A percentile compares a stretch with the other conserved stretches of the same genome.
Evolutionary conservation across 2,329 filamentous ascomycete species (phyloP).

Genomic region (Trichoderma sp.): DNA sequence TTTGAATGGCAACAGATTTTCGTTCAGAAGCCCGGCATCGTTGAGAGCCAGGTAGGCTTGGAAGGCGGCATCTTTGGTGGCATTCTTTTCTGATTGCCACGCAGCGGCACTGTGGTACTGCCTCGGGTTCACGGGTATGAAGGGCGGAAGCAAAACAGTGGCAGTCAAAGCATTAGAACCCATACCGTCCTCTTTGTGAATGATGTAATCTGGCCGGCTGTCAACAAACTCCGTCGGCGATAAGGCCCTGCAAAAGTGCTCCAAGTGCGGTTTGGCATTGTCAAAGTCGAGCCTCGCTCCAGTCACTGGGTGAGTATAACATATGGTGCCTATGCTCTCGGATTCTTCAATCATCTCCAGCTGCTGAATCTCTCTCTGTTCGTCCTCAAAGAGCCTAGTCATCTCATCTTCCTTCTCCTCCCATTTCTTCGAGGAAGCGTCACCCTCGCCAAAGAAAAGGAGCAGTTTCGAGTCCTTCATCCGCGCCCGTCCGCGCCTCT

Average conservation of each 20-base stretch:
- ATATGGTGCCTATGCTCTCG: conserved; percentile 30
- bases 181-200: conserved; percentile 43
- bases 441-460: conserved; percentile 44
- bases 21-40: conserved; percentile 69
- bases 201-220: conserved; percentile 66
- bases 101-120: conserved; percentile 30
- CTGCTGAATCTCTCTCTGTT: conserved; percentile 53
- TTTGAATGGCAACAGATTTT: conserved; percentile 70
- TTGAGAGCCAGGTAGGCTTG: conserved; percentile 74
- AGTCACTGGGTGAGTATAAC: conserved; percentile 45
- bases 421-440: conserved; percentile 54
- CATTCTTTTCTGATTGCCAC: conserved; percentile 74
- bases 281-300: conserved; percentile 70
- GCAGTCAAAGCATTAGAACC: conserved; percentile 47
- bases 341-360: conserved; percentile 52
- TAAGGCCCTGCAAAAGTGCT: conserved; percentile 75
- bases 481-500: conserved; percentile 56
- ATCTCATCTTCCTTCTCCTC: conserved; percentile 69
- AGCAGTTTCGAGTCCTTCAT: conserved; percentile 54
- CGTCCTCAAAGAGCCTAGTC: conserved; percentile 67
- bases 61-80: conserved; percentile 80
- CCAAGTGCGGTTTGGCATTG: conserved; percentile 73
- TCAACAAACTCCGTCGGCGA: conserved; percentile 62
- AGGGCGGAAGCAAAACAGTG: conserved; percentile 69
- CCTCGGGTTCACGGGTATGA: conserved; percentile 55